Conservation (phyloP, 164 flowering plant species). For the Magnolia officinalis region DNA sequence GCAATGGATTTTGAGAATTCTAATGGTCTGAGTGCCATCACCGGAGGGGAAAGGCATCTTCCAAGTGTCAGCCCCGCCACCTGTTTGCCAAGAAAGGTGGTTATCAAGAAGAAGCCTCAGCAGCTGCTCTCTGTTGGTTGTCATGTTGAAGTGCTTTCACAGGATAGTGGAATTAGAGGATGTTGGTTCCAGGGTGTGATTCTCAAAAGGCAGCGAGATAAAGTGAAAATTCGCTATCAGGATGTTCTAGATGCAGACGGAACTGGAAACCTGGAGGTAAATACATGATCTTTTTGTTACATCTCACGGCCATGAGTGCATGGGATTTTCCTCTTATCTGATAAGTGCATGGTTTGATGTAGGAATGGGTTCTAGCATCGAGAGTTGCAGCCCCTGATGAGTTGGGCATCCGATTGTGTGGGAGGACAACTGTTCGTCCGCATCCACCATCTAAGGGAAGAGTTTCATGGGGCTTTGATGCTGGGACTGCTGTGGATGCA, state of each 20-base stretch:
- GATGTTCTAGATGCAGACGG: conserved; percentile 82
- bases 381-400: conserved; percentile 50
- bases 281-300: not conserved
- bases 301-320: not conserved
- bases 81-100: conserved; percentile 15
- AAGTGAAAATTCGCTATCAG: conserved; percentile 73
- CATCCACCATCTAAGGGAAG: conserved; percentile 21
- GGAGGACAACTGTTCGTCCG: conserved; percentile 65
- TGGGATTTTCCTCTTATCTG: not conserved
- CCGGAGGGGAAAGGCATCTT: conserved; percentile 7
- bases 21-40: conserved; percentile 5
- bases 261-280: conserved; percentile 63
- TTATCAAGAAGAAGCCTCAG: conserved; percentile 10
- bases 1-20: conserved; percentile 11
- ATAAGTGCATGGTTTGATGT: not conserved
- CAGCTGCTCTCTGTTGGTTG: conserved; percentile 42
- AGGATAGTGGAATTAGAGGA: conserved; percentile 92
- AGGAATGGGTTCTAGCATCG: conserved; percentile 86
- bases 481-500: conserved; percentile 72
- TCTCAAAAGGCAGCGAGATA: conserved; percentile 56
- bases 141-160: conserved; percentile 77
- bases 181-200: conserved; percentile 80
- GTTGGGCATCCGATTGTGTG: conserved; percentile 45
- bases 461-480: conserved; percentile 30
- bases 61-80: conserved; percentile 11